Evolutionary conservation across 176 grass and related monocot species (phyloP).

Genomic region (Leersia perrieri): DNA sequence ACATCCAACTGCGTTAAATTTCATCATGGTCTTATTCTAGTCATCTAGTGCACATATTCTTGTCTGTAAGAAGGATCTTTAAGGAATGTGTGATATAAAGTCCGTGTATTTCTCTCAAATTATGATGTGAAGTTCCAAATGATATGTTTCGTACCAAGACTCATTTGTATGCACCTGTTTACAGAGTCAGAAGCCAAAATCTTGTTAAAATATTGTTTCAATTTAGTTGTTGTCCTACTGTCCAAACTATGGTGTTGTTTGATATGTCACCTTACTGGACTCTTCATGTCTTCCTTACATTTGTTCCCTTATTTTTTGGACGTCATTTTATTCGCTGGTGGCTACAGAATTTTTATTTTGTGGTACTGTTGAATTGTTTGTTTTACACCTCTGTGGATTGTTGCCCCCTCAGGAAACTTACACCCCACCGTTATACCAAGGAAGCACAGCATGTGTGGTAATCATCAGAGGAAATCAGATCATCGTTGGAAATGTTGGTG

Average conservation of each 20-base stretch:
- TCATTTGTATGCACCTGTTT: neutral
- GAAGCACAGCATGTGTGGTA: slow-evolving; percentile 22
- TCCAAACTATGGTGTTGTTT: neutral
- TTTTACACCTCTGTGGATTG: neutral
- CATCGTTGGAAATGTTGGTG: slow-evolving; percentile 30
- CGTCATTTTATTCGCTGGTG: neutral
- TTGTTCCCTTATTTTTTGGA: neutral
- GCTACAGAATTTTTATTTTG: neutral
- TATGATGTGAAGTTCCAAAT: neutral
- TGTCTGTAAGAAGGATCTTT: neutral
- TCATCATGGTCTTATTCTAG: neutral
- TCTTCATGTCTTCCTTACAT: neutral
- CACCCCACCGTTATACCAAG: neutral
- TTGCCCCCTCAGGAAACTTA: slow-evolving; percentile 6
- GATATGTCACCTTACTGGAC: neutral
- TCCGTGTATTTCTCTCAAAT: neutral
- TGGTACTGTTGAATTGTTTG: neutral
- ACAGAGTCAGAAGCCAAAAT: neutral
- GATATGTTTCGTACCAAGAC: neutral
- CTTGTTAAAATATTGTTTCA: slow-evolving; percentile 6
- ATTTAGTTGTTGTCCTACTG: neutral
- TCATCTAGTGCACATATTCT: neutral
- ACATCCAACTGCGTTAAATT: neutral
- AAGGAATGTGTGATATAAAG: neutral
- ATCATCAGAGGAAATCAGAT: slow-evolving; percentile 15